Evolutionary conservation across 495 filamentous ascomycete species (phyloP).

Genomic region (Aspergillus heteromorphus): DNA sequence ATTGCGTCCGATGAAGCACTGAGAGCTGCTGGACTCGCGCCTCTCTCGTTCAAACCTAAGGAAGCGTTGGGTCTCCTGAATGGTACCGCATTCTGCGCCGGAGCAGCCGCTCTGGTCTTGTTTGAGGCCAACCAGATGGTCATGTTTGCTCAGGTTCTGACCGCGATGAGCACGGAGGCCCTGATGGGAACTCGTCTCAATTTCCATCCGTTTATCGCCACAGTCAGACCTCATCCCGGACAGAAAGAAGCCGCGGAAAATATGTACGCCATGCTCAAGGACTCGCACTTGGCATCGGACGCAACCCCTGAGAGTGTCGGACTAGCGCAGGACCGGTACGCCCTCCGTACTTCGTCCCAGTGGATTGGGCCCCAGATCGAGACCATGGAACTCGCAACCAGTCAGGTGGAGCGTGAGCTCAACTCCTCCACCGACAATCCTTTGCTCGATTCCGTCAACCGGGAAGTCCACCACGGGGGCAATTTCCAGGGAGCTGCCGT

Average conservation of each 20-base stretch:
- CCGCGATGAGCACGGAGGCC: slow-evolving; percentile 38
- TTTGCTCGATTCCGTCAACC: slow-evolving; percentile 39
- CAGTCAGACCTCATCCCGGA: slow-evolving; percentile 53
- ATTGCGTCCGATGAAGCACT: slow-evolving; percentile 18
- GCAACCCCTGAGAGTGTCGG: slow-evolving; percentile 1
- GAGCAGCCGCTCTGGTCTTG: slow-evolving; percentile 49
- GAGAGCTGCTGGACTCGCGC: slow-evolving; percentile 1
- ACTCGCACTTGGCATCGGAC: slow-evolving; percentile 26
- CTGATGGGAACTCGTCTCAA: slow-evolving; percentile 50
- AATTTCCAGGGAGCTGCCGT: slow-evolving; percentile 60
- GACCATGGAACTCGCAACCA: slow-evolving; percentile 48
- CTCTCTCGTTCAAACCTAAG: slow-evolving; percentile 24
- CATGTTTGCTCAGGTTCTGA: slow-evolving; percentile 53
- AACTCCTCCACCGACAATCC: slow-evolving; percentile 66
- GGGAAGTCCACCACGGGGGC: slow-evolving; percentile 47
- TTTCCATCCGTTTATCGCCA: slow-evolving; percentile 56
- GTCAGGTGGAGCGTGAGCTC: slow-evolving; percentile 52
- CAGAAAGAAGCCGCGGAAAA: slow-evolving; percentile 55
- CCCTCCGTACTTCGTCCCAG: slow-evolving; percentile 54
- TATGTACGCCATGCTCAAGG: slow-evolving; percentile 46
- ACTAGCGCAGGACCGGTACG: slow-evolving; percentile 60
- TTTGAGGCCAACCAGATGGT: slow-evolving; percentile 54
- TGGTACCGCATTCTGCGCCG: slow-evolving; percentile 56
- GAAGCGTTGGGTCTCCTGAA: slow-evolving; percentile 63
- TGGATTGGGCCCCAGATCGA: slow-evolving; percentile 63